Evolutionary conservation across 768 basidiomycete genomes (phyloP).

Genomic region (Cubamyces sp.): DNA sequence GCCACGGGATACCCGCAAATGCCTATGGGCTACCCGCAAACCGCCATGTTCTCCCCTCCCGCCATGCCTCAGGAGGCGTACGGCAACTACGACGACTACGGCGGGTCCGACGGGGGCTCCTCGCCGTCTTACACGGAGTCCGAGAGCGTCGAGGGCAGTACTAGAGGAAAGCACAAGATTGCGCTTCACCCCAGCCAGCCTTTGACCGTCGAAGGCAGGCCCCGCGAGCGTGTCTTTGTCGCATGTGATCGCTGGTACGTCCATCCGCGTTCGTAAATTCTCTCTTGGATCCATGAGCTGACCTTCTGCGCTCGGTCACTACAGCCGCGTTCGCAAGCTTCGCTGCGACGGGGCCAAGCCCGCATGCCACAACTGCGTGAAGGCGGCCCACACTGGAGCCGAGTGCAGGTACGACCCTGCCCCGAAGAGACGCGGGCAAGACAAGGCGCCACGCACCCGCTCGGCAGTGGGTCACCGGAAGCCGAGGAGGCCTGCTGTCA

Average conservation of each 20-base stretch:
- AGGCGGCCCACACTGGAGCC: conserved; percentile 4
- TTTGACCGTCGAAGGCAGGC: conserved; percentile 20
- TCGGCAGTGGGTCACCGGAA: conserved; percentile 32
- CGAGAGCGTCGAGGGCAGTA: not conserved
- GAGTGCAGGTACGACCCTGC: conserved; percentile 13
- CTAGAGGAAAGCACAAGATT: conserved; percentile 6
- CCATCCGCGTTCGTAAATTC: not conserved
- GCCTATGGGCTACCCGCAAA: not conserved
- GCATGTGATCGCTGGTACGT: conserved; percentile 24
- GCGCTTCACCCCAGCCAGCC: conserved; percentile 20
- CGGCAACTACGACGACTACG: conserved; percentile 6
- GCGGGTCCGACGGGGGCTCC: not conserved
- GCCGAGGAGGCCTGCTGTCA: conserved; percentile 29
- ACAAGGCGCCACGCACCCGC: conserved; percentile 23
- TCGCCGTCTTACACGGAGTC: conserved; percentile 11
- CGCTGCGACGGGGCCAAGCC: conserved; percentile 25
- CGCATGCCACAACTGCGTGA: conserved; percentile 18
- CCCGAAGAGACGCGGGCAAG: conserved; percentile 23
- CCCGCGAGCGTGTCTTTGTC: conserved; percentile 21
- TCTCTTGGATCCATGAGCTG: not conserved
- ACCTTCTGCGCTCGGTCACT: conserved; percentile 22
- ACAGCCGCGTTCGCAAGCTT: conserved; percentile 23
- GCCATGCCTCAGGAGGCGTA: not conserved
- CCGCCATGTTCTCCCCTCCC: not conserved
- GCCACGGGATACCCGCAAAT: not conserved